phyloP scores from a whole-genome alignment of 805 yeast genomes.

The Starmerella gropengiesseri region DNA sequence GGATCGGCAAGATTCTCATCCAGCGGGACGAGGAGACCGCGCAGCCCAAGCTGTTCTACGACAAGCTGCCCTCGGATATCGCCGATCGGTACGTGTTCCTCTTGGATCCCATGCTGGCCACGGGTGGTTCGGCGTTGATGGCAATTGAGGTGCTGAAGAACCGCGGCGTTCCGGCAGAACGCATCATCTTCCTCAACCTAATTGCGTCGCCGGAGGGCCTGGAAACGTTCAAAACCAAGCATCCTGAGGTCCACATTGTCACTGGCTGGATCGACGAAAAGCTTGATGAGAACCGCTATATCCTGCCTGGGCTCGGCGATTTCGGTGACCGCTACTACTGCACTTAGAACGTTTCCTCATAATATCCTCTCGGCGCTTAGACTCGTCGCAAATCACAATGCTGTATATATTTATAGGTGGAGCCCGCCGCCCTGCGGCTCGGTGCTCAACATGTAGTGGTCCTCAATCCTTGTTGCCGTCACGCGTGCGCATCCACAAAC shows the following conservation, averaged over 20 bases:
- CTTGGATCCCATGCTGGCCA: constrained; percentile 95
- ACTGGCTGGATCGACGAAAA: constrained; percentile 90
- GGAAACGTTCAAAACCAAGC: constrained; percentile 58
- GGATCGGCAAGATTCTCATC: constrained; percentile 91
- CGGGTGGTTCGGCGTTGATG: constrained; percentile 97
- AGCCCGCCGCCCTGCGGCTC: constrained; percentile 12
- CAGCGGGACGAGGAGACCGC: constrained; percentile 99
- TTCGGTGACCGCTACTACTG: constrained; percentile 97
- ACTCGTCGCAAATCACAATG: not conserved
- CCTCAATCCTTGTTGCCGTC: not conserved
- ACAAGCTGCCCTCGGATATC: constrained; percentile 88
- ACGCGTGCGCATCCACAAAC: constrained; percentile 10
- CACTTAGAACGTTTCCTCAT: constrained; percentile 35
- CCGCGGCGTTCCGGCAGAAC: constrained; percentile 78
- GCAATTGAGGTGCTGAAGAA: constrained; percentile 83
- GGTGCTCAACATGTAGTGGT: constrained; percentile 1
- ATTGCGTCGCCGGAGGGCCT: constrained; percentile 95
- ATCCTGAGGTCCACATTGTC: constrained; percentile 76
- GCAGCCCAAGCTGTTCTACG: constrained; percentile 79
- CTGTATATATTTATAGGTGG: not conserved
- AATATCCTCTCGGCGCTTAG: not conserved
- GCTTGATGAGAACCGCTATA: constrained; percentile 72
- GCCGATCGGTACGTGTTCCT: constrained; percentile 77
- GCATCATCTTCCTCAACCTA: constrained; percentile 81
- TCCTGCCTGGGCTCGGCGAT: constrained; percentile 93